phyloP scores from a whole-genome alignment of 257 asterid genomes.

The Gynochthodes officinalis region DNA sequence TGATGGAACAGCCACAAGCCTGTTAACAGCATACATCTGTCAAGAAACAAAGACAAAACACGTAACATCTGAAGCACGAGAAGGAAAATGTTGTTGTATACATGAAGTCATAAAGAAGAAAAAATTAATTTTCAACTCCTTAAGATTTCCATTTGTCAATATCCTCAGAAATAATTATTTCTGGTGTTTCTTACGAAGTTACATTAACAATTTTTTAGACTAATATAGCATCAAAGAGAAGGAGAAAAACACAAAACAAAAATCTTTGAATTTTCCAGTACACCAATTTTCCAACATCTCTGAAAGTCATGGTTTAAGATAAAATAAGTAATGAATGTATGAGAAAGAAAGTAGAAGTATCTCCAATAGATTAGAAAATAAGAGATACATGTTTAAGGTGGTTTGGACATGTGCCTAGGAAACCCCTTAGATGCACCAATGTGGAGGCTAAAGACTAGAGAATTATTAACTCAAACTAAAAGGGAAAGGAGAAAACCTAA shows the following conservation, averaged over 20 bases:
- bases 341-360: no score
- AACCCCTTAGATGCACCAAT: no score
- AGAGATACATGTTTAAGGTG: no score
- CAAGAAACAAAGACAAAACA: conserved; percentile 13
- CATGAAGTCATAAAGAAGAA: not conserved
- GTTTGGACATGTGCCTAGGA: no score
- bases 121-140: not conserved
- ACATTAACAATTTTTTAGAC: not conserved
- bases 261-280: not conserved
- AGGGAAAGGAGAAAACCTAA: no score
- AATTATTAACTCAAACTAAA: no score
- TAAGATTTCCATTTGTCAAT: not conserved
- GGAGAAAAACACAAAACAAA: not conserved
- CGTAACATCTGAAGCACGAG: not conserved
- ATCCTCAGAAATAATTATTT: not conserved
- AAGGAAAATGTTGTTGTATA: not conserved
- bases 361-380: no score
- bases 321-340: no score
- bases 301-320: no score
- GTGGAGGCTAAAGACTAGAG: no score
- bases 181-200: not conserved
- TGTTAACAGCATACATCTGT: conserved; percentile 73
- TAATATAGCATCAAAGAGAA: not conserved
- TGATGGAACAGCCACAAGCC: conserved; percentile 90
- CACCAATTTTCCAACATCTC: not conserved